Evolutionary conservation across 306 rosid genomes (phyloP).

Genomic region (Carpinus viminea): DNA sequence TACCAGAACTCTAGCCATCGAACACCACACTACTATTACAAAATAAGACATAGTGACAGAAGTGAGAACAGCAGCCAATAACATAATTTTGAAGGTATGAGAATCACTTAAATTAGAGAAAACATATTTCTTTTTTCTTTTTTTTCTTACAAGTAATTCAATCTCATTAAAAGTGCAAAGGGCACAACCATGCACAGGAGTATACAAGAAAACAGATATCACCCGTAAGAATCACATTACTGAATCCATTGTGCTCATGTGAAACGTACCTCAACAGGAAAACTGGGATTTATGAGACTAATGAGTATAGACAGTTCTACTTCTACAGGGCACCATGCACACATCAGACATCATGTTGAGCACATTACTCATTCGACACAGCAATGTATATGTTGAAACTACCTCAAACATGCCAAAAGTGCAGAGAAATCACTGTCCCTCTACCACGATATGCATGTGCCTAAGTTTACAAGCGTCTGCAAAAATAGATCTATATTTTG

Average conservation of each 20-base stretch:
- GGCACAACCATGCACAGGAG: too few species aligned
- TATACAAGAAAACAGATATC: not conserved
- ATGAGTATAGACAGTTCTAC: not conserved
- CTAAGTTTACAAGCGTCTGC: not conserved
- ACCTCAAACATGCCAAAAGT: not conserved
- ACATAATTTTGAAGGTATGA: not conserved
- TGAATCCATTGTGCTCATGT: not conserved
- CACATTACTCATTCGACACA: not conserved
- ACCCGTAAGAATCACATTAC: not conserved
- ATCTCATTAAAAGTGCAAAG: too few species aligned
- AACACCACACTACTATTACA: too few species aligned
- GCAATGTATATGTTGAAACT: not conserved
- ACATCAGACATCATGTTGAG: conserved; percentile 1
- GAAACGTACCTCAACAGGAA: not conserved
- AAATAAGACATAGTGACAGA: not conserved
- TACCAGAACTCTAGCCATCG: not conserved
- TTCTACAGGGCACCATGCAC: not conserved
- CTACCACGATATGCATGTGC: not conserved
- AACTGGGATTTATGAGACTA: not conserved
- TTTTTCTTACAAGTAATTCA: too few species aligned
- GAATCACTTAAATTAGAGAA: not conserved
- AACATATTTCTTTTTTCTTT: not conserved
- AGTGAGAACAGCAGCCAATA: not conserved
- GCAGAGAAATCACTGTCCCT: not conserved
- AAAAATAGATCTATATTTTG: not conserved